Percentiles rank a stretch among this genome's conserved stretches.
Conservation (phyloP, 176 grass and related monocot species). For the Cenchrus purpureus region DNA sequence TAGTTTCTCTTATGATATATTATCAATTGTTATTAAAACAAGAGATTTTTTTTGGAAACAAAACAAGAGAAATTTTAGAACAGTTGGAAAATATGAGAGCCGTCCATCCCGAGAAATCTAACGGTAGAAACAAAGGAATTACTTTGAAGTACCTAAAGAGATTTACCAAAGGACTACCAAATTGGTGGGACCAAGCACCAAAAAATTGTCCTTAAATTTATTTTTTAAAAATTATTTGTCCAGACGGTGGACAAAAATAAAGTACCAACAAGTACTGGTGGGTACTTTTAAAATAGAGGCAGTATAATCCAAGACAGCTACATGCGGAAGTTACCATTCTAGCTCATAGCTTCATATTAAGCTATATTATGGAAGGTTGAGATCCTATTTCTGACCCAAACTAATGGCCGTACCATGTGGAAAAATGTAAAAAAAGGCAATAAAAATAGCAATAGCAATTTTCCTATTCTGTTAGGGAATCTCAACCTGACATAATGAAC, state of each 20-base stretch:
- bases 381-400: conserved; percentile 24
- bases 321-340: not conserved
- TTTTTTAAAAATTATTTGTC: too few relatives aligned
- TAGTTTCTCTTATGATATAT: not conserved
- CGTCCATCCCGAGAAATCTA: too few relatives aligned
- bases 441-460: conserved; percentile 25
- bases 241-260: too few relatives aligned
- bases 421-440: conserved; percentile 2
- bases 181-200: too few relatives aligned
- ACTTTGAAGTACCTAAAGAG: too few relatives aligned
- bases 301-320: not conserved
- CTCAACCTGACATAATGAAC: conserved; percentile 35
- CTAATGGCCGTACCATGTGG: conserved; percentile 13
- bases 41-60: not conserved
- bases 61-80: not conserved
- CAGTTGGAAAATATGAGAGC: too few relatives aligned
- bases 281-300: not conserved
- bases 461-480: conserved; percentile 13
- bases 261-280: too few relatives aligned
- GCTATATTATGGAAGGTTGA: conserved; percentile 31
- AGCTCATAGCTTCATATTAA: conserved; percentile 6
- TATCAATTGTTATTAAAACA: not conserved
- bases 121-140: too few relatives aligned
- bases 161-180: too few relatives aligned
- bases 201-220: too few relatives aligned